These are phyloP conservation scores for Sporothrix euskadiensis DNA, from an alignment of 2,329 filamentous ascomycete genomes.

Conservation along the genomic window DNA sequence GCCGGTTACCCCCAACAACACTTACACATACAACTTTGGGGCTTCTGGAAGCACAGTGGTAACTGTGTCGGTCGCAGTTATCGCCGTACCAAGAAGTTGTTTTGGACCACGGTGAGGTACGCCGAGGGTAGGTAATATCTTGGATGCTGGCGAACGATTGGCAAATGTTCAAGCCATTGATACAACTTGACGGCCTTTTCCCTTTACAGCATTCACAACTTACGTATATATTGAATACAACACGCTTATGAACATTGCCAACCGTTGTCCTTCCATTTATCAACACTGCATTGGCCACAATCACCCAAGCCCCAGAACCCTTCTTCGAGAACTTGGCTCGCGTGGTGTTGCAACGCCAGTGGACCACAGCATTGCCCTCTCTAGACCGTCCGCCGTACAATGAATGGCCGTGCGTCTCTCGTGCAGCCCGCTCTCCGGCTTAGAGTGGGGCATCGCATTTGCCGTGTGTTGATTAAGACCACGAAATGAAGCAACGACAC, in stretches of 20 bases:
- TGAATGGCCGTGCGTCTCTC: background rate
- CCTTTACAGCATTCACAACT: background rate
- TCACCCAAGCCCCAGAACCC: background rate
- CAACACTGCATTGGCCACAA: background rate
- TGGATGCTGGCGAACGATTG: background rate
- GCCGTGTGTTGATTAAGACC: background rate
- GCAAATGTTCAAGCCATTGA: background rate
- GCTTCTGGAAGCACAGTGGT: background rate
- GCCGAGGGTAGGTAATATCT: no score
- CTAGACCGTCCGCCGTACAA: background rate
- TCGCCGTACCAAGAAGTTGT: no score
- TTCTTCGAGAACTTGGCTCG: background rate
- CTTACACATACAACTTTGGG: background rate
- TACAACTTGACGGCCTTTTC: background rate
- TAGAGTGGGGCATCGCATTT: background rate
- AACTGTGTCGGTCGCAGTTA: no score
- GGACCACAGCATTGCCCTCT: background rate
- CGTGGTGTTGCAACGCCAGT: background rate
- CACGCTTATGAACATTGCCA: background rate
- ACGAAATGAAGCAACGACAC: background rate
- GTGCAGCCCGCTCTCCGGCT: background rate
- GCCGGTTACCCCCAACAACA: background rate
- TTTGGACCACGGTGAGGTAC: background rate
- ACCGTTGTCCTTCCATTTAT: background rate
- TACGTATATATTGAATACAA: constrained; percentile 14